Base-by-base conservation (phyloP, 2,329 filamentous ascomycete species). In the Xylaria sp. region DNA sequence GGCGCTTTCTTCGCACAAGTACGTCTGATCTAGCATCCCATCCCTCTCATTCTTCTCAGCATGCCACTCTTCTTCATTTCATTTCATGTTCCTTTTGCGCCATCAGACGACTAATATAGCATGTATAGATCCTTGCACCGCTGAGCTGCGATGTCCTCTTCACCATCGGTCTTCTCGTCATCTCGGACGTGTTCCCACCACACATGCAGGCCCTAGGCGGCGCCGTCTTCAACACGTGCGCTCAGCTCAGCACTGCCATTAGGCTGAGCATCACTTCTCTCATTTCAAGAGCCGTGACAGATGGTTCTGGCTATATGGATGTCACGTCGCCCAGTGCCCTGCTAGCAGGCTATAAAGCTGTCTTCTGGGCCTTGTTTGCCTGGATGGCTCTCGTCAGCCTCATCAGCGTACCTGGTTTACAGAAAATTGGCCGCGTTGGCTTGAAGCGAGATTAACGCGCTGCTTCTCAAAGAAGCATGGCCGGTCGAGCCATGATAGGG, bases 81-180 rank as follows among this genome's bases (percentile, higher is more conserved):
- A n/a, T n/a, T n/a, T n/a, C n/a, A n/a, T n/a, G n/a, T n/a, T n/a
- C n/a, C n/a, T n/a, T n/a, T n/a, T n/a, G n/a, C n/a, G n/a, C n/a
- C n/a, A n/a, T n/a, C n/a, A n/a, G n/a, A n/a, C n/a, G n/a, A n/a
- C n/a, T n/a, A n/a, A n/a, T n/a, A n/a, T n/a, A n/a, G n/a, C n/a
- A n/a, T 9, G 3, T 4, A 11, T 7, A 52, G 49, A 28, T 52
- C 17, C 49, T 52, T 1, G 70, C 80, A 67, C 71, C 81, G 8
- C 75, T 83, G 28, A 50, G 46, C 7, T 47, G 73, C 83, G 1
- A 79, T 0, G 79, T 83, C 74, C 81, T 84, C 0, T 75, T 88
- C 0, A 87, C 86, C 66, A 87, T 83, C 0, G 80, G 87, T 9
- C 40, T 53, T 11, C 57, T 59, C 37, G 38, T 52, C n/a, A 46